These are phyloP conservation scores for Chlorella vulgaris DNA, from an alignment of 139 green algal species.

Conservation along the genomic window DNA sequence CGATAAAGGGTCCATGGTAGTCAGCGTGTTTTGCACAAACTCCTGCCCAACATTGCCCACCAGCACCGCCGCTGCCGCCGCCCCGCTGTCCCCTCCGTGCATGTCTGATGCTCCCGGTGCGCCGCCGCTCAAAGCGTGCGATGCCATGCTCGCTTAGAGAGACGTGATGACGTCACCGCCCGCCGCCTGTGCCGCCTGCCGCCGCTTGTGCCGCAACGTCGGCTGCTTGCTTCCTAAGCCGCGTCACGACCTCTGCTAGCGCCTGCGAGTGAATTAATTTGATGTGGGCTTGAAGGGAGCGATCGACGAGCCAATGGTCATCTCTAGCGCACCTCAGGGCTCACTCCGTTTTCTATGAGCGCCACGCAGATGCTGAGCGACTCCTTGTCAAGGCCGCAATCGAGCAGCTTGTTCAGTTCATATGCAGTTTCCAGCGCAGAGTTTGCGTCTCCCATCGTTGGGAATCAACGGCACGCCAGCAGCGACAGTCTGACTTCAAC, in stretches of 20 bases:
- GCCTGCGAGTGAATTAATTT: conserved; percentile 54
- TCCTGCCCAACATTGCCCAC: conserved; percentile 35
- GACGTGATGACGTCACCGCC: too few species aligned
- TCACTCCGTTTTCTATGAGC: conserved; percentile 77
- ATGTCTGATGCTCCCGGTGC: background rate
- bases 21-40: conserved; percentile 49
- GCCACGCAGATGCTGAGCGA: conserved; percentile 72
- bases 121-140: conserved; percentile 12
- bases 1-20: conserved; percentile 44
- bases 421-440: conserved; percentile 17
- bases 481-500: too few species aligned
- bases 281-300: too few species aligned
- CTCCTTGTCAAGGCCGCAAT: conserved; percentile 72
- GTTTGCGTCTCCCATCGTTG: background rate
- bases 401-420: conserved; percentile 43
- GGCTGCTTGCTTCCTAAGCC: conserved; percentile 67
- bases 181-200: background rate
- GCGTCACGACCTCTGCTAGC: conserved; percentile 71
- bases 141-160: conserved; percentile 11
- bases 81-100: conserved; percentile 5
- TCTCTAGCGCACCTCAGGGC: conserved; percentile 64
- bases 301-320: too few species aligned
- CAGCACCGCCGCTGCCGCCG: conserved; percentile 20
- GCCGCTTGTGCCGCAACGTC: conserved; percentile 3
- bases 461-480: too few species aligned